A percentile compares a stretch with the other conserved stretches of the same genome.
Evolutionary conservation across 345 rosid genomes (phyloP).

Genomic region (Rhodamnia rubescens): DNA sequence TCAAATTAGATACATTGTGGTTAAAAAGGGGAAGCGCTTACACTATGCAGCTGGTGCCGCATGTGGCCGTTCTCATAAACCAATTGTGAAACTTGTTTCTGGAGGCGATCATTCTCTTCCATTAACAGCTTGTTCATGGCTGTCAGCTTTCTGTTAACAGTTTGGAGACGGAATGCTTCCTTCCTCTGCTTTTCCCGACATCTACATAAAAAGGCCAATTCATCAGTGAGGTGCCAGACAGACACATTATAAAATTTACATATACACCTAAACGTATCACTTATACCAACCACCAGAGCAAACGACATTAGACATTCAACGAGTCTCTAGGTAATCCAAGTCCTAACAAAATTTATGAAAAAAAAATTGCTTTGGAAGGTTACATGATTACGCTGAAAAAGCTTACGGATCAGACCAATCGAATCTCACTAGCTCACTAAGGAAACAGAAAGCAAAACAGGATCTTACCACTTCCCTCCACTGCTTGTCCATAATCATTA

Average conservation of each 20-base stretch:
- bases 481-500: neutral
- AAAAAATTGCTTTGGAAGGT: neutral
- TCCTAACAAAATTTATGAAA: neutral
- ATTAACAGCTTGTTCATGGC: constrained; percentile 94
- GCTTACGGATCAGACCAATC: neutral
- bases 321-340: neutral
- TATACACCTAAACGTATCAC: neutral
- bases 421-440: neutral
- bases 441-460: neutral
- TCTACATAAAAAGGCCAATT: constrained; percentile 13
- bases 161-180: constrained; percentile 86
- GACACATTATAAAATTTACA: neutral
- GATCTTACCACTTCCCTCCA: neutral
- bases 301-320: neutral
- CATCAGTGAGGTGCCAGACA: neutral
- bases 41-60: constrained; percentile 65
- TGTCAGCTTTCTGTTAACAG: constrained; percentile 76
- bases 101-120: constrained; percentile 98
- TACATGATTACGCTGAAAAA: neutral
- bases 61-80: constrained; percentile 90
- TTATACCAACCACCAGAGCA: neutral
- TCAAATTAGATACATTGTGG: neutral
- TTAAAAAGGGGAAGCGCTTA: constrained; percentile 11
- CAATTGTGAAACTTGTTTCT: constrained; percentile 95
- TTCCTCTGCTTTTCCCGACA: constrained; percentile 98